Evolutionary conservation across 2,329 filamentous ascomycete species (phyloP).

Genomic region (Trematosphaeria pertusa): DNA sequence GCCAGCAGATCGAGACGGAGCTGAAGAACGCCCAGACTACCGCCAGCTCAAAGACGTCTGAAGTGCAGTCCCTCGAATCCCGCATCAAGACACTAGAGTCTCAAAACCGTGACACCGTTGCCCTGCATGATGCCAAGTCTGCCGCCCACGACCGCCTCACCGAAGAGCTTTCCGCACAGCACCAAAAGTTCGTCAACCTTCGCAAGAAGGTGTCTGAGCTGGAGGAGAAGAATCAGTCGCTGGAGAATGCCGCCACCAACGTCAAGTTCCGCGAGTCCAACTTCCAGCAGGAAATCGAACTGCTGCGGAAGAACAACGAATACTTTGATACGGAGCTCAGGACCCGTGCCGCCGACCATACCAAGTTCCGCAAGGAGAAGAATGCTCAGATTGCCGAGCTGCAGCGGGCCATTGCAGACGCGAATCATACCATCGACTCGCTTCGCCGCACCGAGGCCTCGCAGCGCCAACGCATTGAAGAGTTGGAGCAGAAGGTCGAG

Average conservation of each 20-base stretch:
- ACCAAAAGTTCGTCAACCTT: constrained; percentile 84
- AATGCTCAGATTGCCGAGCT: constrained; percentile 86
- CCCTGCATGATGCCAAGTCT: constrained; percentile 88
- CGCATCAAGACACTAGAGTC: constrained; percentile 88
- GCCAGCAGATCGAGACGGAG: constrained; percentile 80
- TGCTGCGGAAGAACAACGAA: constrained; percentile 87
- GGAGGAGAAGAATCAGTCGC: constrained; percentile 83
- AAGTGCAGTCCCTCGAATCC: constrained; percentile 77
- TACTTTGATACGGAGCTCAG: constrained; percentile 93
- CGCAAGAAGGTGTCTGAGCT: constrained; percentile 81
- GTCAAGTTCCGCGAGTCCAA: constrained; percentile 91
- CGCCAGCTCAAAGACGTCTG: constrained; percentile 73
- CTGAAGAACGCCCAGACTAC: constrained; percentile 79
- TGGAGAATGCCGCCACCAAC: constrained; percentile 79
- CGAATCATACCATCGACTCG: constrained; percentile 76
- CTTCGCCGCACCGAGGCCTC: constrained; percentile 81
- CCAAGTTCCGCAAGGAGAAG: constrained; percentile 95
- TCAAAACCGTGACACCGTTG: constrained; percentile 88
- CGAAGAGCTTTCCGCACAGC: constrained; percentile 85
- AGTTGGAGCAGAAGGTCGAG: constrained; percentile 85
- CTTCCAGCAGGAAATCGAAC: constrained; percentile 86
- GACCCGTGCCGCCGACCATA: constrained; percentile 83
- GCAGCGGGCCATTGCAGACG: constrained; percentile 87
- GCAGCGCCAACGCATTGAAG: constrained; percentile 80
- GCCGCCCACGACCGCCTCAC: constrained; percentile 84